These are phyloP conservation scores for Alternaria sp. DNA, from an alignment of 2,329 filamentous ascomycete species.

Conservation along the genomic window DNA sequence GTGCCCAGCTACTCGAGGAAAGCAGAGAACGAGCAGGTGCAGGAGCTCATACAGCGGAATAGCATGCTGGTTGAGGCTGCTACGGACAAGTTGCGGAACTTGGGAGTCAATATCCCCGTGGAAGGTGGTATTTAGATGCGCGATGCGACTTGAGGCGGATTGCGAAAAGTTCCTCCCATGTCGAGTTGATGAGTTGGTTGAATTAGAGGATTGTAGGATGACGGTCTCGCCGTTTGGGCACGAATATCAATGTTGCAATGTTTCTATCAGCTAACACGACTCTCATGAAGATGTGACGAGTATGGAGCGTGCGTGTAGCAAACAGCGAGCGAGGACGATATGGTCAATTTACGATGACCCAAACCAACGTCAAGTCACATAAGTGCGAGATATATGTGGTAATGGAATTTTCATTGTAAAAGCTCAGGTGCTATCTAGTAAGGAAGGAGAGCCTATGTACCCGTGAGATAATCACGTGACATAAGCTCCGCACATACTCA, in stretches of 20 bases:
- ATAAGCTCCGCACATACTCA: not conserved
- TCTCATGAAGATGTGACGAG: not conserved
- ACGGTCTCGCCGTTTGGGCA: not conserved
- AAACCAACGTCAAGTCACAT: not conserved
- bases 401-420: no score
- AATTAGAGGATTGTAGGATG: not conserved
- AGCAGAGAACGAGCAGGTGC: slow-evolving; percentile 43
- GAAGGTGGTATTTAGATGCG: not conserved
- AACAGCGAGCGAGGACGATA: not conserved
- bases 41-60: slow-evolving; percentile 41
- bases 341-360: fast-evolving
- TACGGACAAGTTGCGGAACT: slow-evolving; percentile 31
- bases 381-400: no score
- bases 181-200: not conserved
- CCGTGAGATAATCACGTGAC: no score
- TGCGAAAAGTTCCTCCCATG: not conserved
- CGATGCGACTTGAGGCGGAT: not conserved
- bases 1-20: slow-evolving; percentile 44
- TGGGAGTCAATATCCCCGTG: slow-evolving; percentile 36
- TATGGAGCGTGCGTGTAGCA: not conserved
- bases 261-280: not conserved
- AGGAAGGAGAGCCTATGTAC: no score
- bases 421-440: no score
- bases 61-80: slow-evolving; percentile 43
- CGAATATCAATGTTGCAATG: not conserved